Percentiles rank a stretch among this genome's conserved stretches.
Conservation (phyloP, 2,329 filamentous ascomycete genomes). For the Sarocladium strictum region DNA sequence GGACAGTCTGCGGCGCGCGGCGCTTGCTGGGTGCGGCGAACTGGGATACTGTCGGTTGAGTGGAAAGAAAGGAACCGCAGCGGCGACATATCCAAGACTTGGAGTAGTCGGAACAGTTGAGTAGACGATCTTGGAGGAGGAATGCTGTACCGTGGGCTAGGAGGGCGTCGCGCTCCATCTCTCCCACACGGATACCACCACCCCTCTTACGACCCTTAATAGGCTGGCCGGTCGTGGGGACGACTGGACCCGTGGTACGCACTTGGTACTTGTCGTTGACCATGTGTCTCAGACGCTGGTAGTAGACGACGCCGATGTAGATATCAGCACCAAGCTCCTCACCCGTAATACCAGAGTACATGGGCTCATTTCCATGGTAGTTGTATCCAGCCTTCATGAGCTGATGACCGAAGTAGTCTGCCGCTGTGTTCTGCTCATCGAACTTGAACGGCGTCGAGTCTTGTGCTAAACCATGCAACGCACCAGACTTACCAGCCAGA, state of each 20-base stretch:
- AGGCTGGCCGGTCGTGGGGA: constrained; percentile 85
- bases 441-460: constrained; percentile 95
- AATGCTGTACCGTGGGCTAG: constrained; percentile 94
- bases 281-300: constrained; percentile 97
- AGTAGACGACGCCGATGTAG: constrained; percentile 95
- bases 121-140: constrained; percentile 85
- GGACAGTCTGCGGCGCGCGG: constrained; percentile 61
- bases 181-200: constrained; percentile 96
- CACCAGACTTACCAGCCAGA: constrained; percentile 88
- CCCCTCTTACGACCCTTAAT: constrained; percentile 96
- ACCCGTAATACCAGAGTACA: constrained; percentile 96
- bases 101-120: constrained; percentile 95
- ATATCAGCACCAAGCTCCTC: constrained; percentile 92
- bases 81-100: constrained; percentile 82
- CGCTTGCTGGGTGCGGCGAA: constrained; percentile 53
- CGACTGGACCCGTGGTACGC: constrained; percentile 88
- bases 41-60: constrained; percentile 69
- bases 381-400: constrained; percentile 94
- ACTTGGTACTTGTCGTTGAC: constrained; percentile 99
- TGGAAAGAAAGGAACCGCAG: constrained; percentile 87
- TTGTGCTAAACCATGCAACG: constrained; percentile 90
- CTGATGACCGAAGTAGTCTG: constrained; percentile 93
- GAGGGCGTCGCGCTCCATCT: constrained; percentile 96
- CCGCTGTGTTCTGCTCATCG: constrained; percentile 84
- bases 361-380: constrained; percentile 96